Base-by-base conservation (phyloP, 495 filamentous ascomycete genomes). In the Aspergillus mulundensis region DNA sequence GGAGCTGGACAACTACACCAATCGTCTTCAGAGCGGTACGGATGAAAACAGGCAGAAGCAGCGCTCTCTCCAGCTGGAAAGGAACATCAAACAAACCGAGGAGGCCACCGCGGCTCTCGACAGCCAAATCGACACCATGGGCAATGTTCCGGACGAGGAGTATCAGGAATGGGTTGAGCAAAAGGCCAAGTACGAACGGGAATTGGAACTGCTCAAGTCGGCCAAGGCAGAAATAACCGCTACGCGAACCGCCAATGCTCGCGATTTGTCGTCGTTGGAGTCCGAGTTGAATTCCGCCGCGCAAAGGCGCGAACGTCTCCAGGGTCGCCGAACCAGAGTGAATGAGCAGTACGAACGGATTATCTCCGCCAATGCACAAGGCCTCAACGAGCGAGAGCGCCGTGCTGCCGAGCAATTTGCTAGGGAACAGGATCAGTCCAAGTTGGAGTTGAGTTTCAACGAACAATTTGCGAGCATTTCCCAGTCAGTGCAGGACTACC, bases 21-120 rank as follows among this genome's bases (percentile, higher is more conserved):
- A 87, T 87, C 58, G 81, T 79, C 61, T 79, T 10, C 86, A 85
- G 36, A 84, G 89, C 47, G 88, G 88, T 58, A 86, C 85, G 46
- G 86, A 86, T 61, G 92, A 97, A 65, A 92, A 94, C 62, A 82
- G 86, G 58, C 84, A 89, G 61, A 84, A 86, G 54, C 89, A 92
- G 64, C 89, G 91, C 60, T 81, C 87, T 34, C 78, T 87, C 52
- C 85, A 88, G 58, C 83, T 88, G 62, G 88, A 87, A 65, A 86
- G 87, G 48, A 89, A 87, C 54, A 89, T 89, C 69, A 82, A 83
- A 60, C 89, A 95, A 70, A 91, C 91, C 6, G 89, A 95, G 57
- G 87, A 94, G 55, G 82, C 87, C 7, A 80, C 84, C 16, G 74
- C 69, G 12, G 78, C 71, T 23, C 70, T 95, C 2, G 80, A 84